phyloP scores from a whole-genome alignment of 257 asterid species.

The Schizonepeta tenuifolia region DNA sequence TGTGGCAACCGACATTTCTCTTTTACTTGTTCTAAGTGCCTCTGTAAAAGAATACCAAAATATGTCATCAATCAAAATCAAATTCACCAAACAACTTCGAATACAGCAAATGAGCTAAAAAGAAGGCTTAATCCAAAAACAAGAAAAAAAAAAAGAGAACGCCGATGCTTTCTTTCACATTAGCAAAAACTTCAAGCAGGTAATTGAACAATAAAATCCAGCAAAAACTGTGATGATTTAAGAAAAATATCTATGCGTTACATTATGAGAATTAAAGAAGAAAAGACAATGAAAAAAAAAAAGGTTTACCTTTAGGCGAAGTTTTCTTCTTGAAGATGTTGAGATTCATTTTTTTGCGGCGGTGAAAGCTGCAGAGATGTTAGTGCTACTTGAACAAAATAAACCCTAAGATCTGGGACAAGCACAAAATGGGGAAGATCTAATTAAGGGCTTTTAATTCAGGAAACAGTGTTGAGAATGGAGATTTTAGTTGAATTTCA shows the following conservation, averaged over 20 bases:
- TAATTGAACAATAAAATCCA: neutral
- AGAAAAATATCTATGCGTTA: neutral
- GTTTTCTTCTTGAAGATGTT: conserved; percentile 94
- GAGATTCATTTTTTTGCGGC: conserved; percentile 52
- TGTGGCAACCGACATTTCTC: conserved; percentile 94
- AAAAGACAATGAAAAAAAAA: neutral
- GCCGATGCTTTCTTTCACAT: neutral
- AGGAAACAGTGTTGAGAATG: neutral
- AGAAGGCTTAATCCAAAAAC: neutral
- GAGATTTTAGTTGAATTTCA: conserved; percentile 22
- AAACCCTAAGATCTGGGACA: conserved; percentile 36
- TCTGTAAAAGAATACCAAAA: conserved; percentile 48
- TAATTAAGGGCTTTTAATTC: conserved; percentile 12
- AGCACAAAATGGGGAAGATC: conserved; percentile 19
- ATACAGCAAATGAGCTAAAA: neutral
- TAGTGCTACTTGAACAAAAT: neutral
- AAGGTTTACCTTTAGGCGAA: conserved; percentile 78
- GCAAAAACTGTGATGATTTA: neutral
- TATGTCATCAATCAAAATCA: conserved; percentile 16
- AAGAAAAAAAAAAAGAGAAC: neutral
- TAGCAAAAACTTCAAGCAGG: neutral
- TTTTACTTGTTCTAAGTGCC: conserved; percentile 85
- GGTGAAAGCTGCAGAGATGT: conserved; percentile 10
- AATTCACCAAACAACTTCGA: neutral
- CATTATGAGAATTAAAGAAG: neutral